Evolutionary conservation across 2,329 filamentous ascomycete species (phyloP).

Genomic region (Fusarium nurragi): DNA sequence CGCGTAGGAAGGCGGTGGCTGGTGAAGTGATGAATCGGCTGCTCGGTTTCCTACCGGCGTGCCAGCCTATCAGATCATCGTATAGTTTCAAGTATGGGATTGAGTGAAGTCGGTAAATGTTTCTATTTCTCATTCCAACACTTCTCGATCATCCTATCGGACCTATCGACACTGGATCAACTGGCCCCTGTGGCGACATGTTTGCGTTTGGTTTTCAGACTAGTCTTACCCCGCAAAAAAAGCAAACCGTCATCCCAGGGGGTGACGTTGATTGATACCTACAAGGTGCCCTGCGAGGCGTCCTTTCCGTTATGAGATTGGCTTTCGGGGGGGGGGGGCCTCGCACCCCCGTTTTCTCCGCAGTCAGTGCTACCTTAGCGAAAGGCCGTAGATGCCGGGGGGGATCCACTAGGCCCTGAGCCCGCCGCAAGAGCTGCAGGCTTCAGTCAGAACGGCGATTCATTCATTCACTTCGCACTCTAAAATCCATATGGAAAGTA

Average conservation of each 20-base stretch:
- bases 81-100: neutral
- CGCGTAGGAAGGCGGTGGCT: neutral
- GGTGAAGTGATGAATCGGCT: slow-evolving; percentile 16
- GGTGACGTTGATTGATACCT: slow-evolving; percentile 38
- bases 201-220: neutral
- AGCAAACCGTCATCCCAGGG: slow-evolving; percentile 15
- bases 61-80: neutral
- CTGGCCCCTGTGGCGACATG: neutral
- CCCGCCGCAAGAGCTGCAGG: slow-evolving; percentile 8
- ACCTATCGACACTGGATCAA: neutral
- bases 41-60: slow-evolving; percentile 5
- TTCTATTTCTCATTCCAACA: neutral
- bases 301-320: slow-evolving; percentile 22
- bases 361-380: slow-evolving; percentile 21
- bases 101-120: neutral
- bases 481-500: neutral
- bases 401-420: slow-evolving; percentile 13
- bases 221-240: slow-evolving; percentile 39
- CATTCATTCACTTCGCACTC: neutral
- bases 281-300: slow-evolving; percentile 23
- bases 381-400: slow-evolving; percentile 28
- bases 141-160: neutral
- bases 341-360: slow-evolving; percentile 32
- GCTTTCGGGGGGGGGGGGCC: slow-evolving; percentile 23
- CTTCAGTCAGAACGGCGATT: slow-evolving; percentile 1